Base-by-base conservation (phyloP, 805 yeast species). In the Monosporozyma servazzii region DNA sequence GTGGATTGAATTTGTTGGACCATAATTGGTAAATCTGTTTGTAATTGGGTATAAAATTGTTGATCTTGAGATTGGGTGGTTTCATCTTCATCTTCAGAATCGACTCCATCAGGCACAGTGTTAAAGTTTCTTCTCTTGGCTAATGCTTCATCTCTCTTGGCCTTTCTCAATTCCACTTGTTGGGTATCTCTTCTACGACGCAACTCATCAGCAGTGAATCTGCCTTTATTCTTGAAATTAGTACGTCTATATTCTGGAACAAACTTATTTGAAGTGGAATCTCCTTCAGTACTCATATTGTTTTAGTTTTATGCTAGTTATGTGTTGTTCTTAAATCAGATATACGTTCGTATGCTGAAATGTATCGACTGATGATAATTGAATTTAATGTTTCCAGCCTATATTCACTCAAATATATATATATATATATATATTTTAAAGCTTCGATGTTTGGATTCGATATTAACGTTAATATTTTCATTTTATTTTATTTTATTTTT, bases 231-330 rank as follows among this genome's bases (percentile, higher is more conserved):
- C 70, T 93, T 93, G 76, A 87, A 93, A 66, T 85, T 88, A 42
- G 97, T 89, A 71, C 96, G 88, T 72, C 99, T 89, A 71, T 91
- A 91, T 71, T 93, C 98, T 46, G 99, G 99, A 54, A 93, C 87
- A 71, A 88, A 91, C 72, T 90, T 85, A 61, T 76, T 76, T 42
- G 91, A 79, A 41, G 89, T 74, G 9, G 61, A 50, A 25, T 62
- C 54, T 11, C 58, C 62, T 58, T 84, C 89, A 47, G 84, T 73
- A 63, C 85, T 90, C 95, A 86, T 87, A 31, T 45, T 54, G 40
- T 17, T 5, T 46, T 25, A 2, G n/a, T n/a, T 23, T n/a, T 45
- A 10, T n/a, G 31, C 10, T 45, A 17, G 36, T 37, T 31, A 30
- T 47, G 17, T 43, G 13, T 50, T 31, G 39, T 45, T 40, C 17